Percentiles rank a stretch among this genome's conserved stretches.
These are phyloP conservation scores for Monosporascus sp. DNA, from an alignment of 2,329 filamentous ascomycete species.

Conservation along the genomic window DNA sequence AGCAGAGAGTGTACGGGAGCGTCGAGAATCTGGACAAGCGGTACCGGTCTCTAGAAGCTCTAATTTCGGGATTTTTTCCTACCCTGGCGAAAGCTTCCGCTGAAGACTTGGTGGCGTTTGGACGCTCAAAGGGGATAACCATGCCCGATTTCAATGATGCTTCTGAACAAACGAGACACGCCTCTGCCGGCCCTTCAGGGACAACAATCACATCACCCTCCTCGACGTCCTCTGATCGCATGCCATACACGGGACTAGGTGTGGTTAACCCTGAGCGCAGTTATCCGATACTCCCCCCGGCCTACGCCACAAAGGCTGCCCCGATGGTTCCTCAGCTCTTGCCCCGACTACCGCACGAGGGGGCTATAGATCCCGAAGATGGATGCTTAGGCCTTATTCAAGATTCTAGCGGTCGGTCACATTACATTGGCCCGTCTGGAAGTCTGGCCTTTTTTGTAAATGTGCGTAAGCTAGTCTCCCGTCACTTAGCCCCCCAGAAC, in stretches of 20 bases:
- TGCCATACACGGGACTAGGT: constrained; percentile 1
- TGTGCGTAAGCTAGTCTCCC: constrained; percentile 14
- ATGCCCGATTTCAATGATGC: constrained; percentile 27
- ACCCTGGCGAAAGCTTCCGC: constrained; percentile 29
- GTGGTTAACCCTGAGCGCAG: constrained; percentile 4
- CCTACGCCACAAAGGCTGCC: constrained; percentile 7
- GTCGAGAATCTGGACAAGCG: constrained; percentile 38
- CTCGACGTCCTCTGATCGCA: neutral
- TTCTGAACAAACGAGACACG: neutral
- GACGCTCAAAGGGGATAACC: constrained; percentile 28
- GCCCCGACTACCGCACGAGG: neutral
- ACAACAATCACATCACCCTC: neutral
- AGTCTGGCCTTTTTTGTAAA: constrained; percentile 14
- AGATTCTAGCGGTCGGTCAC: constrained; percentile 15
- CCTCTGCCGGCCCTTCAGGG: neutral
- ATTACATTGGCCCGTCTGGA: constrained; percentile 19
- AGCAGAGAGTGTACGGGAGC: constrained; percentile 39
- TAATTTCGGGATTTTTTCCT: constrained; percentile 36
- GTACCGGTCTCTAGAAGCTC: constrained; percentile 35
- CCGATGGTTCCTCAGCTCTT: neutral
- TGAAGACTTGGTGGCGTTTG: constrained; percentile 33
- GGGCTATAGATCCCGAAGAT: neutral
- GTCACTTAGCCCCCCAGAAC: neutral
- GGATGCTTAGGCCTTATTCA: constrained; percentile 11
- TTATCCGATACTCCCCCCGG: constrained; percentile 11